Base-by-base conservation (phyloP, 2,329 filamentous ascomycete species). In the Xylariaceae sp. region DNA sequence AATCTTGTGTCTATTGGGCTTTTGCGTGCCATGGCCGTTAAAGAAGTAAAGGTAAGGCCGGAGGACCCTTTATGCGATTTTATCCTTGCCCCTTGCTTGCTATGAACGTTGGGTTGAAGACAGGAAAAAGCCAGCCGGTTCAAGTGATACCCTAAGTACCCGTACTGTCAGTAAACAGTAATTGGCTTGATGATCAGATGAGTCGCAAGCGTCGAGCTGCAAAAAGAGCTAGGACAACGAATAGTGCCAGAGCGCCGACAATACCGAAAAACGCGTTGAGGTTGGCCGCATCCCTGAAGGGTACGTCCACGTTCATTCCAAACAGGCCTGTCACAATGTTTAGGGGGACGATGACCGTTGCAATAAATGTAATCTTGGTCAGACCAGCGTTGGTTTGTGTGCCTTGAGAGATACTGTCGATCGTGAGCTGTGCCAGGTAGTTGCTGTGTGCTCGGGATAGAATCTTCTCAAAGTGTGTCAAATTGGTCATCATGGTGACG, bases 391-490 rank as follows among this genome's bases (percentile, higher is more conserved):
- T 97, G 57, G 91, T 92, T 66, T 87, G 82, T 61, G 92, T 96
- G 30, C 92, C 92, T 73, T 96, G 87, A 1, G 88, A 85, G 69
- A 96, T 90, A 74, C 90, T 93, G 74, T 95, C 91, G 68, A 97
- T 92, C 45, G 89, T 93, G 63, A 97, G 85, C 72, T 97, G 94
- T 1, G 94, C 93, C 44, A 99, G 82, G 72, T 99, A 97, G 74
- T 97, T 99, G 78, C 89, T 90, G 78, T 99, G 94, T 1, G 90
- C 89, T 18, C 94, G 88, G 34, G 89, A 92, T 53, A 99, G 82
- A 82, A 99, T 97, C 81, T 97, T 97, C 74, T 99, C 94, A 68
- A 96, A 97, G 73, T 99, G 94, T 0, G 86, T 86, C 68, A 99
- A 76, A 75, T 96, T 99, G 67, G 90, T 94, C 83, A 96, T 96